Evolutionary conservation across 805 yeast genomes (phyloP).

Genomic region (Ogataea methanolica): DNA sequence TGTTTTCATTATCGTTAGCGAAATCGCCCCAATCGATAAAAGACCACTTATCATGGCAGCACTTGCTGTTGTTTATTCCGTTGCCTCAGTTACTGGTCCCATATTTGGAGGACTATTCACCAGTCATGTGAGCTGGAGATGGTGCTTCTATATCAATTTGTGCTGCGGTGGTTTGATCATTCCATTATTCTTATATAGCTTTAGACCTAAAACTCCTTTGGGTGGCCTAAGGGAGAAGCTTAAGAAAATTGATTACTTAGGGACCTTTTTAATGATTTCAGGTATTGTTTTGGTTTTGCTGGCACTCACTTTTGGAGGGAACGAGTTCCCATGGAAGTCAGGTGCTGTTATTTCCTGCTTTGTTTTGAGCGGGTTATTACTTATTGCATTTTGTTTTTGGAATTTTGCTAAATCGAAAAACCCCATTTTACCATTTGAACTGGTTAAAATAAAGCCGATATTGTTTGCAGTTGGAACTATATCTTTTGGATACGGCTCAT

Average conservation of each 20-base stretch:
- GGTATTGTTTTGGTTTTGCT: slow-evolving; percentile 44
- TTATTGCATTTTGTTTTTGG: slow-evolving; percentile 34
- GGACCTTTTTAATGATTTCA: slow-evolving; percentile 38
- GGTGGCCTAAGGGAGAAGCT: slow-evolving; percentile 36
- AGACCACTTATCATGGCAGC: slow-evolving; percentile 36
- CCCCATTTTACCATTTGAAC: slow-evolving; percentile 45
- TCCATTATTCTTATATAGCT: slow-evolving; percentile 33
- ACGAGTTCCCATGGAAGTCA: slow-evolving; percentile 47
- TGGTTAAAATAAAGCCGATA: slow-evolving; percentile 31
- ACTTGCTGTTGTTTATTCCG: slow-evolving; percentile 40
- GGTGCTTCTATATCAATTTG: slow-evolving; percentile 68
- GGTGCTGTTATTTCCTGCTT: slow-evolving; percentile 47
- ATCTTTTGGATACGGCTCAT: slow-evolving; percentile 34
- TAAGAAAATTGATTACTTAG: slow-evolving; percentile 43
- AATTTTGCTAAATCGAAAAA: slow-evolving; percentile 37
- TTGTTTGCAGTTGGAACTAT: slow-evolving; percentile 35
- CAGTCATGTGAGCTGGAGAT: slow-evolving; percentile 56
- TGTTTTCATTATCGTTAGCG: slow-evolving; percentile 53
- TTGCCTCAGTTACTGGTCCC: slow-evolving; percentile 57
- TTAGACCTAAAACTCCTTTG: slow-evolving; percentile 44
- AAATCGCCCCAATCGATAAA: slow-evolving; percentile 41
- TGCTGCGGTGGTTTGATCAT: slow-evolving; percentile 56
- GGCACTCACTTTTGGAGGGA: slow-evolving; percentile 55
- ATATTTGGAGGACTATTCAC: slow-evolving; percentile 65
- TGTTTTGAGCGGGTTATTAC: slow-evolving; percentile 38